Base-by-base conservation (phyloP, 305 asterid species). In the Rubia peregrina region DNA sequence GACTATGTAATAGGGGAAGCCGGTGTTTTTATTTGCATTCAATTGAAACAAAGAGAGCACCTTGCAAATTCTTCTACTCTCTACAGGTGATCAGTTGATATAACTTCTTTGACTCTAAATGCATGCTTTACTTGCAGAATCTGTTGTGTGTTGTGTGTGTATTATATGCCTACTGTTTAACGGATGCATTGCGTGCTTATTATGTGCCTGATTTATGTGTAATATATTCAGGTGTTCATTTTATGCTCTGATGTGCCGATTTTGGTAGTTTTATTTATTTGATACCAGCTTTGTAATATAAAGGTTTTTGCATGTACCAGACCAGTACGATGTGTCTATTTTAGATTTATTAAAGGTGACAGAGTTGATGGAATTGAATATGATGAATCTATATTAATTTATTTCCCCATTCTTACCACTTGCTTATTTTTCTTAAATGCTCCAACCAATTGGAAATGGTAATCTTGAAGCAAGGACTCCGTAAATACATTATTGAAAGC, bases 1-100 rank as follows among this genome's bases (percentile, higher is more conserved):
- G 98, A 33, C 63, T 43, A 65, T 91, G 98, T 89, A 91, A 83
- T 79, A 79, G 87, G 87, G 97, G 96, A 33, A 82, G 82, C 81
- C 84, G 82, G 33, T 94, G 98, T 81, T 40, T 74, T 36, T 94
- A 86, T 82, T 84, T 96, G 76, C 98, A 94, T 80, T 87, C 96
- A 55, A 78, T 80, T 66, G 78, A 76, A 74, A 87, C 91, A 68
- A 80, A 80, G 75, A 82, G 57, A 69, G 91, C 92, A 13, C 72
- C 65, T 57, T 94, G 98, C 87, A 94, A 85, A 41, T 94, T 93
- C 84, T 83, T 89, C 78, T 88, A 88, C 88, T 88, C 97, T 41
- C 82, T 94, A 78, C 87, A 94, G 97, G 98, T 94, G 88, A 56
- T 69, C 72, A 68, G 42, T 48, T 42, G 72, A 38, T 40, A 17